A percentile compares a stretch with the other conserved stretches of the same genome.
Evolutionary conservation across 2,329 filamentous ascomycete species (phyloP).

Genomic region (Ophiostoma triangulosporum): DNA sequence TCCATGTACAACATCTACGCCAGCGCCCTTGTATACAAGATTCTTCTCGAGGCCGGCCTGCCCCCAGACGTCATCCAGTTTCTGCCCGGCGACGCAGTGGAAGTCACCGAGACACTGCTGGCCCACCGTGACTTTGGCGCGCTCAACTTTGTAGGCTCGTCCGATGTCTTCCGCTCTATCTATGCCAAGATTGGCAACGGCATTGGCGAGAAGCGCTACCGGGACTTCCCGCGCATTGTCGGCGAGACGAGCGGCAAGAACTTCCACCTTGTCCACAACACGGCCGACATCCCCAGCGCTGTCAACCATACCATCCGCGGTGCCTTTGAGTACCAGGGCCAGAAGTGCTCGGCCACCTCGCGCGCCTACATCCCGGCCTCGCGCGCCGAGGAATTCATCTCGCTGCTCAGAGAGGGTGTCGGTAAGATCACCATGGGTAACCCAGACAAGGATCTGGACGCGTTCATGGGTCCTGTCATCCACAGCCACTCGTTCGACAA

Average conservation of each 20-base stretch:
- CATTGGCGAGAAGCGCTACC: slow-evolving; percentile 69
- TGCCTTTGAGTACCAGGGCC: slow-evolving; percentile 38
- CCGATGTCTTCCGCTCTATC: slow-evolving; percentile 74
- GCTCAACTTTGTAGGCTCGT: slow-evolving; percentile 92
- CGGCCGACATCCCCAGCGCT: slow-evolving; percentile 32
- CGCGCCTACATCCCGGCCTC: slow-evolving; percentile 41
- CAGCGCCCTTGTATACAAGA: slow-evolving; percentile 82
- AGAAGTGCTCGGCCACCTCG: slow-evolving; percentile 38
- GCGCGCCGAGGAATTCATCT: slow-evolving; percentile 25
- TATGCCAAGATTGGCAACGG: slow-evolving; percentile 76
- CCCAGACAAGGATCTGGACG: slow-evolving; percentile 20
- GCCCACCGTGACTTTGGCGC: slow-evolving; percentile 69
- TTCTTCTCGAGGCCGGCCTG: slow-evolving; percentile 80
- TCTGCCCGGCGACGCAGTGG: slow-evolving; percentile 73
- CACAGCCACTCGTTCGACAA: slow-evolving; percentile 32
- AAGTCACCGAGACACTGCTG: slow-evolving; percentile 67
- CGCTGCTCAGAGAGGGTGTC: slow-evolving; percentile 24
- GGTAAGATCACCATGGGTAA: slow-evolving; percentile 20
- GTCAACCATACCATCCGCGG: slow-evolving; percentile 32
- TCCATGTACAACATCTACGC: slow-evolving; percentile 77
- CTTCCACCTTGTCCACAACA: slow-evolving; percentile 34
- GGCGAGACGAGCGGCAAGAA: slow-evolving; percentile 41
- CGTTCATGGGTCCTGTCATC: slow-evolving; percentile 36
- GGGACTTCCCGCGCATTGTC: slow-evolving; percentile 49
- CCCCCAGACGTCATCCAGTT: slow-evolving; percentile 87